A percentile compares a stretch with the other conserved stretches of the same genome.
Evolutionary conservation across 1,284 basidiomycete genomes (phyloP).

Genomic region (Anthracocystis panici-leucophaei): DNA sequence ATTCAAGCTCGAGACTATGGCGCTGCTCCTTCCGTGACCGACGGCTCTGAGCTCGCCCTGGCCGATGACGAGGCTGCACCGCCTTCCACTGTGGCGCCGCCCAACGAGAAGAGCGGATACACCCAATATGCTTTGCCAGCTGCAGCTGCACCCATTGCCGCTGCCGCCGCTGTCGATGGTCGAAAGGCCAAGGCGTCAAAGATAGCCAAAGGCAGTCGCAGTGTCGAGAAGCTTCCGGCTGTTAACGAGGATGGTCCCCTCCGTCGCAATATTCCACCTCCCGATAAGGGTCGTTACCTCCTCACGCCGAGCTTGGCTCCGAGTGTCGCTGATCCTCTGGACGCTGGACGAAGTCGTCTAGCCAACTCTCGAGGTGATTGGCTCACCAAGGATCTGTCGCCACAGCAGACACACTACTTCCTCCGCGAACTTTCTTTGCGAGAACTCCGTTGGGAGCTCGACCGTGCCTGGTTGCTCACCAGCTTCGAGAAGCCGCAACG

Average conservation of each 20-base stretch:
- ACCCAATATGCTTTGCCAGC: slow-evolving; percentile 35
- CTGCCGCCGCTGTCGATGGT: slow-evolving; percentile 3
- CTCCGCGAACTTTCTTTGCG: slow-evolving; percentile 56
- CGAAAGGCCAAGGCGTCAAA: slow-evolving; percentile 23
- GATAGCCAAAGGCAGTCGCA: slow-evolving; percentile 32
- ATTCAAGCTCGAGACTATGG: slow-evolving; percentile 32
- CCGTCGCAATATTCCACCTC: slow-evolving; percentile 31
- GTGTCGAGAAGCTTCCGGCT: slow-evolving; percentile 36
- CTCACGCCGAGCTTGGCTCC: slow-evolving; percentile 53
- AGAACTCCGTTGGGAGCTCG: slow-evolving; percentile 64
- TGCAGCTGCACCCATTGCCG: slow-evolving; percentile 18
- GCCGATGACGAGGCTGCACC: slow-evolving; percentile 30
- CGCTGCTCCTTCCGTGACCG: slow-evolving; percentile 16
- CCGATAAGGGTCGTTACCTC: slow-evolving; percentile 35
- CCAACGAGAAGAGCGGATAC: slow-evolving; percentile 33
- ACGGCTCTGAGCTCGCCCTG: slow-evolving; percentile 22
- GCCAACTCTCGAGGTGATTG: slow-evolving; percentile 40
- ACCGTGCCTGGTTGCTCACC: slow-evolving; percentile 58
- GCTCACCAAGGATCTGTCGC: slow-evolving; percentile 54
- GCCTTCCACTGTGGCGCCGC: slow-evolving; percentile 16
- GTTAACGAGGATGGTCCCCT: slow-evolving; percentile 31
- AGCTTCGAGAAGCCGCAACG: slow-evolving; percentile 55
- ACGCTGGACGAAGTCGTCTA: slow-evolving; percentile 24
- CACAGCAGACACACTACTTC: slow-evolving; percentile 64
- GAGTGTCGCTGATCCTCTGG: slow-evolving; percentile 48